Evolutionary conservation across 805 yeast species (phyloP).

Genomic region (Suhomyces kilbournensis): DNA sequence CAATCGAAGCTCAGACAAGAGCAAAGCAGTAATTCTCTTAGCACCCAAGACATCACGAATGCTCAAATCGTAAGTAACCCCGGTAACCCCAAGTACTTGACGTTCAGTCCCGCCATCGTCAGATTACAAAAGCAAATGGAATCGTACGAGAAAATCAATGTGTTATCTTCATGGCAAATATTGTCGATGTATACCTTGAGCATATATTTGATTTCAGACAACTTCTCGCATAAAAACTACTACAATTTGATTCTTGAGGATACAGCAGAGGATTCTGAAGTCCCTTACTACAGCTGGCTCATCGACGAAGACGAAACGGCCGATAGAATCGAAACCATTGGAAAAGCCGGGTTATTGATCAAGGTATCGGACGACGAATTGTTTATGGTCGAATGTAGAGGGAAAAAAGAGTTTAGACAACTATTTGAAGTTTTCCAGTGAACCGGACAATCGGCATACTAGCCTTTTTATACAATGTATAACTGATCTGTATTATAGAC

Average conservation of each 20-base stretch:
- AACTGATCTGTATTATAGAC: no score
- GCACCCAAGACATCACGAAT: slow-evolving; percentile 18
- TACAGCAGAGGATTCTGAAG: slow-evolving; percentile 11
- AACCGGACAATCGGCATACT: background rate
- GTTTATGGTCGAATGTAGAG: slow-evolving; percentile 45
- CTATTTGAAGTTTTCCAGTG: slow-evolving; percentile 21
- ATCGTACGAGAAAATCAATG: slow-evolving; percentile 23
- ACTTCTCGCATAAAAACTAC: slow-evolving; percentile 19
- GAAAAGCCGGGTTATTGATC: slow-evolving; percentile 43
- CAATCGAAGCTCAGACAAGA: slow-evolving; percentile 10
- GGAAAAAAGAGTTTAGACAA: slow-evolving; percentile 36
- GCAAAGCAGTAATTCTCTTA: slow-evolving; percentile 18
- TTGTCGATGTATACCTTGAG: slow-evolving; percentile 37
- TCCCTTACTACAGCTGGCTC: slow-evolving; percentile 27
- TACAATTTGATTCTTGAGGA: slow-evolving; percentile 28
- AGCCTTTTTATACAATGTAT: no score
- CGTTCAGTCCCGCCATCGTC: slow-evolving; percentile 32
- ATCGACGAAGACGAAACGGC: slow-evolving; percentile 28
- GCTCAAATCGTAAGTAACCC: slow-evolving; percentile 23
- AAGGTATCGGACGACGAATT: slow-evolving; percentile 27
- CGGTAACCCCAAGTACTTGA: slow-evolving; percentile 18
- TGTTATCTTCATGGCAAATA: slow-evolving; percentile 43
- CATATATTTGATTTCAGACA: slow-evolving; percentile 29
- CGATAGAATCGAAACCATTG: slow-evolving; percentile 33
- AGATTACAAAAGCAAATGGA: slow-evolving; percentile 38